Base-by-base conservation (phyloP, 768 basidiomycete genomes). In the Phylloporus arenicola region DNA sequence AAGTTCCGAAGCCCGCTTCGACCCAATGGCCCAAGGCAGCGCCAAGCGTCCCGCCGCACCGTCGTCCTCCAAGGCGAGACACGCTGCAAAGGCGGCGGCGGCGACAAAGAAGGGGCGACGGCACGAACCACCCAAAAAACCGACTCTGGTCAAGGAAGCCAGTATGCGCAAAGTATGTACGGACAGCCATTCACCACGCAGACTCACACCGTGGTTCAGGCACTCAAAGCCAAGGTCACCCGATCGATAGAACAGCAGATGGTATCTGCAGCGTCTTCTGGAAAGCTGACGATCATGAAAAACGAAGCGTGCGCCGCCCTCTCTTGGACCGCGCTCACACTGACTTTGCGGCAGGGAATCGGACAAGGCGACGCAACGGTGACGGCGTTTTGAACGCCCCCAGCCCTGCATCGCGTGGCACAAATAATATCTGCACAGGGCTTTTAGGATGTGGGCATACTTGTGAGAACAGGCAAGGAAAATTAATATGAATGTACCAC, bases 241-340 rank as follows among this genome's bases (percentile, higher is more conserved):
- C 84, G 82, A 66, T 89, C 88, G 19, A 93, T 97, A 60, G 93
- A 97, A 67, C 77, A 79, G 48, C 92, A 94, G 69, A 91, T 93
- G 83, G 88, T 91, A 12, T 73, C 82, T 43, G 92, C 92, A 7
- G 93, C 93, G 3, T 92, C 89, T 5, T 75, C 83, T 38, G 93
- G 93, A 34, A 92, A 90, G 66, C 75, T 97, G 54, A 90, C 90
- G 25, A 92, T 97, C 65, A 92, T 97, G 92, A 89, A 88, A 71
- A 80, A 84, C 53, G 62, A 66, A 38, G 25, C 55, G 68, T 70
- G 57, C 47, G 67, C 49, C 27, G 7, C 10, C 37, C 31, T 4
- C n/a, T 16, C 12, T 30, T 14, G 16, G 13, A 33, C 4, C 47
- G 45, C 38, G 30, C 20, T 6, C 43, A 27, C 34, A 39, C 52